Base-by-base conservation (phyloP, 768 basidiomycete species). In the Amanita exitialis region DNA sequence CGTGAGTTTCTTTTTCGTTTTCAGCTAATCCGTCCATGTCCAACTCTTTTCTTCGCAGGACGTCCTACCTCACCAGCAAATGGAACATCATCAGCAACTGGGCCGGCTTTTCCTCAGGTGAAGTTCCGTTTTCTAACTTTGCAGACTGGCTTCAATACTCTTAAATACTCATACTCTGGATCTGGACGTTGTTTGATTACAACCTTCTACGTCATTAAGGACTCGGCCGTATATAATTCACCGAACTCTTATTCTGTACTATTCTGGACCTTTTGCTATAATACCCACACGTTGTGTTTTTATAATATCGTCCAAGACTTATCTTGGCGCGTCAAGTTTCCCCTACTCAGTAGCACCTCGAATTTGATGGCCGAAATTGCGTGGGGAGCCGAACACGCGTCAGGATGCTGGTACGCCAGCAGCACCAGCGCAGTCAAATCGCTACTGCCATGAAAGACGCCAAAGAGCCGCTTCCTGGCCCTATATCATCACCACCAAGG, bases 81-180 rank as follows among this genome's bases (percentile, higher is more conserved):
- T 55, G 54, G 54, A 41, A 21, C 6, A 45, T 32, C 23, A 45
- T 55, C 12, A 16, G 21, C 28, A 51, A 37, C 6, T 52, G 51
- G 50, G 44, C 54, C 6, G 51, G 21, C 20, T 44, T 55, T 39
- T 41, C 41, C 23, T 44, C 37, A 15, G 54, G 51, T 15, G 36
- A 52, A 18, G 38, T 55, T 28, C 51, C 54, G 2, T 47, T 35
- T 18, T 6, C n/a, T 1, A 48, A 55, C n/a, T 52, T 55, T 15
- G 44, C 54, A 6, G 54, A 55, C 37, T 55, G 44, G 30, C 49
- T 54, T 15, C 53, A 51, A 13, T 45, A 46, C 35, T 28, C 48
- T 43, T 54, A 44, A 41, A 16, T 39, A 18, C 20, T 10, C 3
- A n/a, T 37, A 15, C 3, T n/a, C 16, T 37, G 15, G 13, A 16